phyloP scores from a whole-genome alignment of 2,329 filamentous ascomycete genomes.

The Trichoderma sp. region DNA sequence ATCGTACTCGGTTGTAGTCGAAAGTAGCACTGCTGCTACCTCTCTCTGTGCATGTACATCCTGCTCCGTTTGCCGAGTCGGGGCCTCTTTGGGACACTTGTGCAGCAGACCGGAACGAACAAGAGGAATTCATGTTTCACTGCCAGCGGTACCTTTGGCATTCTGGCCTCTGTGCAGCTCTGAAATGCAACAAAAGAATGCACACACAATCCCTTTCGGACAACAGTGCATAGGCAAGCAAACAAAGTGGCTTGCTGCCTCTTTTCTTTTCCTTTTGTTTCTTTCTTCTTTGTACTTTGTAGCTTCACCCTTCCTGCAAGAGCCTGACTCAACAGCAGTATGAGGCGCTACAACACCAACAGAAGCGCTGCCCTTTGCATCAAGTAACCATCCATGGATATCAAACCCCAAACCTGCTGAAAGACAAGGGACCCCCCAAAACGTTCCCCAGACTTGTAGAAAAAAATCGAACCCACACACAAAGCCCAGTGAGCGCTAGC shows the following conservation, averaged over 20 bases:
- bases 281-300: background rate
- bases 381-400: background rate
- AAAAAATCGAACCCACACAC: background rate
- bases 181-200: constrained; percentile 9
- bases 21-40: background rate
- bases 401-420: background rate
- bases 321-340: background rate
- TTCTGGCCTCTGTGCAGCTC: background rate
- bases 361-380: background rate
- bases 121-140: constrained; percentile 18
- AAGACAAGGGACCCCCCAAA: background rate
- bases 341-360: background rate
- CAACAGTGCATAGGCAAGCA: background rate
- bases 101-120: background rate
- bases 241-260: background rate
- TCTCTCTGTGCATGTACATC: background rate
- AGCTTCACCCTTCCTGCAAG: background rate
- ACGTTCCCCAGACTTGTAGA: background rate
- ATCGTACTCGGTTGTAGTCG: background rate
- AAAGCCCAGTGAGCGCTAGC: background rate
- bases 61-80: background rate
- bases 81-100: background rate
- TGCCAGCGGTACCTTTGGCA: background rate
- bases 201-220: background rate
- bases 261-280: background rate